These are phyloP conservation scores for Pseudogymnoascus sp. DNA, from an alignment of 2,329 filamentous ascomycete species.

Conservation along the genomic window DNA sequence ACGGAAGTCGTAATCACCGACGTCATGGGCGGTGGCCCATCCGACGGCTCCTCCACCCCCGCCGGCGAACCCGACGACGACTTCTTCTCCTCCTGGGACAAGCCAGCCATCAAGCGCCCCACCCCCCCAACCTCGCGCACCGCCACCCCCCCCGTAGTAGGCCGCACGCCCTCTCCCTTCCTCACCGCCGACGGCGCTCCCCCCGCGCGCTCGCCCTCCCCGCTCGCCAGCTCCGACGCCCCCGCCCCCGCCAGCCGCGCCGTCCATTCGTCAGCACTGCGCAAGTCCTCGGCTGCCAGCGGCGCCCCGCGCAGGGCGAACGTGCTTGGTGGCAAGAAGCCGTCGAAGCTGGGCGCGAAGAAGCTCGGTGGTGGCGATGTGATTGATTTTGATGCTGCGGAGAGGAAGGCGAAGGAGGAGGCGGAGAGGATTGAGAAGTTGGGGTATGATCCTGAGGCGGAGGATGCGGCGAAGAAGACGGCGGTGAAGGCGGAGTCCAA, in stretches of 20 bases:
- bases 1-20: constrained; percentile 81
- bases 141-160: constrained; percentile 71
- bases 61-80: constrained; percentile 77
- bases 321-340: constrained; percentile 79
- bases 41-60: constrained; percentile 65
- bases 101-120: constrained; percentile 91
- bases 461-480: constrained; percentile 45
- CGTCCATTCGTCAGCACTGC: constrained; percentile 71
- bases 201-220: constrained; percentile 71
- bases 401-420: constrained; percentile 95
- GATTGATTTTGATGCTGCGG: constrained; percentile 95
- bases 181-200: constrained; percentile 68
- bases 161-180: constrained; percentile 84
- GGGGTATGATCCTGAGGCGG: constrained; percentile 89
- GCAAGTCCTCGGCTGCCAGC: constrained; percentile 58
- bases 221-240: constrained; percentile 57
- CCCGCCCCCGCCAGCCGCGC: constrained; percentile 61
- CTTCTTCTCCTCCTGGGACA: constrained; percentile 99
- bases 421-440: constrained; percentile 92
- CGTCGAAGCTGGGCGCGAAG: constrained; percentile 80
- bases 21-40: constrained; percentile 47
- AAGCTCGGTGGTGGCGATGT: constrained; percentile 65
- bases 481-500: constrained; percentile 32
- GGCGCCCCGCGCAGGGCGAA: constrained; percentile 70
- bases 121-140: constrained; percentile 89